Evolutionary conservation across 176 grass and related monocot genomes (phyloP).

Genomic region (Ensete ventricosum): DNA sequence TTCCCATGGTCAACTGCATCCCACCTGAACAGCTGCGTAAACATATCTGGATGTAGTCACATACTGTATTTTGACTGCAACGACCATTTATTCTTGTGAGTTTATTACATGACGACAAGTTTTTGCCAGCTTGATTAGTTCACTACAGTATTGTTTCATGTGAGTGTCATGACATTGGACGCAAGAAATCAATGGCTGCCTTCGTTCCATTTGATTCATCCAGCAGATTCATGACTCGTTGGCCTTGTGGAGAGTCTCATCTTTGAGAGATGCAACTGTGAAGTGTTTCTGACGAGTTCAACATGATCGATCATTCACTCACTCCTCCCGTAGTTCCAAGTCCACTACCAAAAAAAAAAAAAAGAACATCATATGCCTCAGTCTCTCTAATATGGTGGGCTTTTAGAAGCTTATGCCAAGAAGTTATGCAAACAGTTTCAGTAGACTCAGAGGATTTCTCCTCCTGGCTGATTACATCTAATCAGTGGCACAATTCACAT

Average conservation of each 20-base stretch:
- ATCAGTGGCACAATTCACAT: background rate
- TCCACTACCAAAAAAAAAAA: background rate
- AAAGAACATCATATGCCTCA: background rate
- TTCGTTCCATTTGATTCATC: too few species aligned
- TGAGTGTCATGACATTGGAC: background rate
- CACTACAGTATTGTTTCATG: background rate
- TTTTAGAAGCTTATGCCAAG: too few species aligned
- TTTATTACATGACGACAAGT: conserved; percentile 1
- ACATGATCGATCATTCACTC: background rate
- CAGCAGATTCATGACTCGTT: background rate
- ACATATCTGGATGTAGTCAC: background rate
- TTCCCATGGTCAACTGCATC: background rate
- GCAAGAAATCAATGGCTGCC: too few species aligned
- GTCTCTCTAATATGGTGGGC: too few species aligned
- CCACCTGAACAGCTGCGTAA: background rate
- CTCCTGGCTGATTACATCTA: background rate
- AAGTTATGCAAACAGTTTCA: too few species aligned
- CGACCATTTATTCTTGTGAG: background rate
- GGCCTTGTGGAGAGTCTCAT: background rate
- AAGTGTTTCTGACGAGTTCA: background rate
- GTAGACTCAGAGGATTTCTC: background rate
- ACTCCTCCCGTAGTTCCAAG: background rate
- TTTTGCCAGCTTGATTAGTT: background rate
- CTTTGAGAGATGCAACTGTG: background rate
- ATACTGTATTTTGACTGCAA: background rate